Evolutionary conservation across 768 basidiomycete species (phyloP).

Genomic region (Kockovaella imperatae): DNA sequence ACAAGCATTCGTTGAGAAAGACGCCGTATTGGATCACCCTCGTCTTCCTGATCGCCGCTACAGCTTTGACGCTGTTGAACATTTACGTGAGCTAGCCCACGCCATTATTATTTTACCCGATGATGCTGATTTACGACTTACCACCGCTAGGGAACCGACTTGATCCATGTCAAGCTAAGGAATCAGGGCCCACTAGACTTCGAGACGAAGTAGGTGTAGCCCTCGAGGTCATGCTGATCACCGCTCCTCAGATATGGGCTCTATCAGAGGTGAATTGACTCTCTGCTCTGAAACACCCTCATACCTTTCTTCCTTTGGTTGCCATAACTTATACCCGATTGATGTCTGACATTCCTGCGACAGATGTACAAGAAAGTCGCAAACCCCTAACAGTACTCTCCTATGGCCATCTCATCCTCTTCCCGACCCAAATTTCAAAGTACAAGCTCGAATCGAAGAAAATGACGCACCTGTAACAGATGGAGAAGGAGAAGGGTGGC

Average conservation of each 20-base stretch:
- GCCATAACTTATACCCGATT: too few species aligned
- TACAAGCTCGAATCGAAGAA: neutral
- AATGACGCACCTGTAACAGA: conserved; percentile 1
- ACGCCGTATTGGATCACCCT: conserved; percentile 37
- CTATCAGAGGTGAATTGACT: conserved; percentile 25
- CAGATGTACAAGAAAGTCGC: conserved; percentile 40
- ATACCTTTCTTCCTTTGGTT: neutral
- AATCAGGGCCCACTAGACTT: conserved; percentile 38
- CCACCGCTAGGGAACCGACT: conserved; percentile 23
- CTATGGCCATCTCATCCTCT: conserved; percentile 30
- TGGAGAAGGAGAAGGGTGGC: conserved; percentile 26
- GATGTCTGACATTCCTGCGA: neutral
- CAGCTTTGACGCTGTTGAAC: conserved; percentile 35
- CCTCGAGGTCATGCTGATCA: neutral
- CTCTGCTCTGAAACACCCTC: neutral
- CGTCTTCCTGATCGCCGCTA: conserved; percentile 33
- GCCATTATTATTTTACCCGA: neutral
- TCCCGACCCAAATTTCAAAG: neutral
- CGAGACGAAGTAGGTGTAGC: conserved; percentile 35
- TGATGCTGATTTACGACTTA: neutral
- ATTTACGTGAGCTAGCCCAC: conserved; percentile 30
- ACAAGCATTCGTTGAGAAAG: conserved; percentile 33
- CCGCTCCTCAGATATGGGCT: conserved; percentile 35
- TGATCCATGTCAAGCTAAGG: conserved; percentile 28
- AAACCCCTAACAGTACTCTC: conserved; percentile 25